phyloP scores from a whole-genome alignment of 2,329 filamentous ascomycete genomes.

The Xylariaceae sp. region DNA sequence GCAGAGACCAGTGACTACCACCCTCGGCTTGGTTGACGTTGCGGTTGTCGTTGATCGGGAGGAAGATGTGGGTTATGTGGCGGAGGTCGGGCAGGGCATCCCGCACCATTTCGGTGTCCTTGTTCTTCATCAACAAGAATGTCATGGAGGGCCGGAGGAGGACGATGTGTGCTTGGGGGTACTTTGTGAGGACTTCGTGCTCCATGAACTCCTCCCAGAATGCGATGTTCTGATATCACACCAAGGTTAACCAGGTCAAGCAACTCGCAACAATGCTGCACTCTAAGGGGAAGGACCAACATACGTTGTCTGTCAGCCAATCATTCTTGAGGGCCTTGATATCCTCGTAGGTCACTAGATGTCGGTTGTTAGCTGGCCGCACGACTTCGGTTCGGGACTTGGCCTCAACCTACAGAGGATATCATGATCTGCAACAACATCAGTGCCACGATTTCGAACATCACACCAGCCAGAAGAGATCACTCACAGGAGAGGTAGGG shows the following conservation, averaged over 20 bases:
- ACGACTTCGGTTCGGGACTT: neutral
- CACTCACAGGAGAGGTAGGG: constrained; percentile 45
- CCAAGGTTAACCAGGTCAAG: constrained; percentile 21
- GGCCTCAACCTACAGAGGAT: constrained; percentile 31
- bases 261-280: neutral
- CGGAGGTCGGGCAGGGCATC: constrained; percentile 77
- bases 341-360: constrained; percentile 78
- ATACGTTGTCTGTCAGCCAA: constrained; percentile 94
- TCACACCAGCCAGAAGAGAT: neutral
- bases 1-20: constrained; percentile 89
- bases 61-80: constrained; percentile 84
- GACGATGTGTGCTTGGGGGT: constrained; percentile 79
- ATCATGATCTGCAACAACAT: constrained; percentile 33
- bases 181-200: constrained; percentile 76
- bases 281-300: constrained; percentile 28
- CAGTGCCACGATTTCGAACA: neutral
- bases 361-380: constrained; percentile 14
- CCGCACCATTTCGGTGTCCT: constrained; percentile 51
- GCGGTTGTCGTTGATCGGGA: constrained; percentile 87
- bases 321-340: constrained; percentile 83
- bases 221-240: constrained; percentile 69
- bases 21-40: constrained; percentile 77
- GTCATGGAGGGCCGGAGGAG: constrained; percentile 91
- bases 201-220: constrained; percentile 99
- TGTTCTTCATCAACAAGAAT: constrained; percentile 79